phyloP scores from a whole-genome alignment of 108 stramenopile genomes.

The Chaetoceros muelleri region DNA sequence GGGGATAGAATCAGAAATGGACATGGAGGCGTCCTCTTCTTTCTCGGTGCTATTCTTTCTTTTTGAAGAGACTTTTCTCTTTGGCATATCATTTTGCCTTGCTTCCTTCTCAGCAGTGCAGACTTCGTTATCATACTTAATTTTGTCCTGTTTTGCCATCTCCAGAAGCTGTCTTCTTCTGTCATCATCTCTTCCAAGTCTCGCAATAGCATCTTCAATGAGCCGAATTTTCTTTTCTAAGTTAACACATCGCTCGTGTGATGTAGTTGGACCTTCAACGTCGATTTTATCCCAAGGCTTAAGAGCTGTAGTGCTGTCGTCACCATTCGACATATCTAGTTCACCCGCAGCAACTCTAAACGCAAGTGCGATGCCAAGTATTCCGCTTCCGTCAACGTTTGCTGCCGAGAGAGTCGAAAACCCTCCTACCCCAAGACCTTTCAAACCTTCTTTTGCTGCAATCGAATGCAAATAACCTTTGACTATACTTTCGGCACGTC shows the following conservation, averaged over 20 bases:
- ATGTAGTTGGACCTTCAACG: slow-evolving; percentile 31
- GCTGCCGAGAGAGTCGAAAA: slow-evolving; percentile 42
- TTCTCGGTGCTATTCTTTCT: background rate
- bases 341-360: slow-evolving; percentile 80
- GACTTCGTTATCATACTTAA: background rate
- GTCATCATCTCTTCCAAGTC: slow-evolving; percentile 7
- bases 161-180: slow-evolving; percentile 15
- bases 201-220: slow-evolving; percentile 20
- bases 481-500: slow-evolving; percentile 61
- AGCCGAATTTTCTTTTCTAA: slow-evolving; percentile 22
- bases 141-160: slow-evolving; percentile 4
- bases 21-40: no score
- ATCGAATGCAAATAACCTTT: slow-evolving; percentile 56
- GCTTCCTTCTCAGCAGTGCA: background rate
- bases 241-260: slow-evolving; percentile 39
- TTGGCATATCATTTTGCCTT: background rate
- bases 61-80: background rate
- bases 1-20: no score
- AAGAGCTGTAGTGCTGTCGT: slow-evolving; percentile 11
- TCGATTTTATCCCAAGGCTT: slow-evolving; percentile 70
- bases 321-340: slow-evolving; percentile 46
- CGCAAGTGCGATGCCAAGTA: slow-evolving; percentile 77
- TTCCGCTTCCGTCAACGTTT: slow-evolving; percentile 52
- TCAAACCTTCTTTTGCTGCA: slow-evolving; percentile 26
- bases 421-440: slow-evolving; percentile 32